Evolutionary conservation across 2,329 filamentous ascomycete genomes (phyloP), one percentile per base, ranked within the genome.

Genomic region (Albophoma yamanashiensis): DNA sequence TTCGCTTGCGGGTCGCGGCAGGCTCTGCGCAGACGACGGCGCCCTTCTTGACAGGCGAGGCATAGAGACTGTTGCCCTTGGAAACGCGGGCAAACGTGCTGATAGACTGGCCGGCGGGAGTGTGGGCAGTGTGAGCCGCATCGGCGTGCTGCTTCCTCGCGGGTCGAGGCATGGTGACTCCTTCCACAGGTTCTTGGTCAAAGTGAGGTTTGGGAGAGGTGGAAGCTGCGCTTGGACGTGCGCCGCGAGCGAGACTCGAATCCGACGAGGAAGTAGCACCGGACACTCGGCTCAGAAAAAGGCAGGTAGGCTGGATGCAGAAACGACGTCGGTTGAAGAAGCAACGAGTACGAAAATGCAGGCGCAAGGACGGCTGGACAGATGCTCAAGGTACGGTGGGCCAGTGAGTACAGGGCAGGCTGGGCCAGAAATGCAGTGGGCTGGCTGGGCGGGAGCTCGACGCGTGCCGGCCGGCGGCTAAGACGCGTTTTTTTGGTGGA

Each of bases 41-140:
- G 34, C 68, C 66, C 62, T 76, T 75, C 64, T 78, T 77, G 40
- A 67, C 52, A 11, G 72, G 64, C n/a, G 60, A 47, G 52, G 69
- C 67, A 20, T 62, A 61, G 25, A 67, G 63, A 22, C 62, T 60
- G 25, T 70, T 65, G 27, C 67, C 66, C 69, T 82, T 83, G 40
- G 79, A 80, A 56, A 82, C 69, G 58, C 78, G 79, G 55, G 75
- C 66, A 66, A 81, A 82, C 66, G 64, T 74, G 70, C 68, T 72
- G 59, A 82, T 80, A 63, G 69, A 62, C 31, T 69, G 69, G 43
- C 58, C 12, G 27, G 45, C 31, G n/a, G 39, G 34, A 53, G 59
- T 55, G 56, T 62, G 59, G 1, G 64, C 58, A 53, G 59, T 55
- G 56, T 62, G 59, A 1, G 64, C 58, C 31, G 61, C 55, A 34